phyloP scores from a whole-genome alignment of 2,329 filamentous ascomycete genomes.

The Colletotrichum higginsianum region DNA sequence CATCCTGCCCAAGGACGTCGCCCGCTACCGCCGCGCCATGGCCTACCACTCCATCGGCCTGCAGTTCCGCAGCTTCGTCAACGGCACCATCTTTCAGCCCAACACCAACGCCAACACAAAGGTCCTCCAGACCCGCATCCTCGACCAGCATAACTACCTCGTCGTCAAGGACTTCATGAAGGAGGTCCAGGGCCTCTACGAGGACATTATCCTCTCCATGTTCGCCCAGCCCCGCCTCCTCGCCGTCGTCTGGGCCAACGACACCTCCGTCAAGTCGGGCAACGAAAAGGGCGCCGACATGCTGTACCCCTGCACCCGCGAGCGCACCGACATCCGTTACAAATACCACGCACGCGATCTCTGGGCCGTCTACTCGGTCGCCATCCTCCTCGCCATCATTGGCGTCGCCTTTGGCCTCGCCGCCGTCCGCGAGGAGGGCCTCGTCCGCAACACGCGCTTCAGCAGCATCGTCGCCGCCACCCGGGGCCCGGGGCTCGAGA shows the following conservation, averaged over 20 bases:
- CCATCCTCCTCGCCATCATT: conserved; percentile 48
- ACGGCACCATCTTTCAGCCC: conserved; percentile 49
- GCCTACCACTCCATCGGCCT: conserved; percentile 52
- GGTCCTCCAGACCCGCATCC: conserved; percentile 57
- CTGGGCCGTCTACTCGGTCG: conserved; percentile 54
- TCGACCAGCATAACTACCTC: conserved; percentile 52
- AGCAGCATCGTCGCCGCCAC: conserved; percentile 58
- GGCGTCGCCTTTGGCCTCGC: conserved; percentile 50
- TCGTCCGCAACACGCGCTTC: conserved; percentile 55
- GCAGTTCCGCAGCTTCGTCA: conserved; percentile 49
- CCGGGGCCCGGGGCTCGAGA: conserved; percentile 54
- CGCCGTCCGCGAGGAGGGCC: conserved; percentile 51
- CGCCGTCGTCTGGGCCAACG: conserved; percentile 51
- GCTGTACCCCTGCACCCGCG: conserved; percentile 49
- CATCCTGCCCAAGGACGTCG: conserved; percentile 45
- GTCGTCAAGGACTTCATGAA: conserved; percentile 46
- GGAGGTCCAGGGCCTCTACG: conserved; percentile 49
- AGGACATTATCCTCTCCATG: conserved; percentile 54
- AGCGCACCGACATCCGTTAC: conserved; percentile 49
- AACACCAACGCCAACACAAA: conserved; percentile 49
- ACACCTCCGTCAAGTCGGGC: conserved; percentile 44
- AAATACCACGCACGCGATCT: conserved; percentile 49
- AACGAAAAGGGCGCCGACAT: conserved; percentile 42
- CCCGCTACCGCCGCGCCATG: conserved; percentile 49
- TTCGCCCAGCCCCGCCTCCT: conserved; percentile 53